Percentiles rank a stretch among this genome's conserved stretches.
phyloP scores from a whole-genome alignment of 495 filamentous ascomycete genomes.

The Tuber indicum region DNA sequence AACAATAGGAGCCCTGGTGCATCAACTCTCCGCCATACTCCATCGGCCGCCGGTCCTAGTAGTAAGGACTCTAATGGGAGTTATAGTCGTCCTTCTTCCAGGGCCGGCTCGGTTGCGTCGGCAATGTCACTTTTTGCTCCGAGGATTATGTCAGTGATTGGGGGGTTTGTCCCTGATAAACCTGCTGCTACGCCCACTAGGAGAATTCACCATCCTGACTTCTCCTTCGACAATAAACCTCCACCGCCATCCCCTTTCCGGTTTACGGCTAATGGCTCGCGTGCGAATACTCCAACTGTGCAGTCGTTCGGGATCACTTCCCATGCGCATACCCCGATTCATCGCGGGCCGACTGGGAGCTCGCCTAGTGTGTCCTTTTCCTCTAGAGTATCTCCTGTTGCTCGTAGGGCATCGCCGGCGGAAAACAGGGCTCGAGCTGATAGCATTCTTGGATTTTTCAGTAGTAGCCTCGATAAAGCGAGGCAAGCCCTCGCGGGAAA shows the following conservation, averaged over 20 bases:
- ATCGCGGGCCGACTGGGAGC: not conserved
- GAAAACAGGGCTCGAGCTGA: constrained; percentile 17
- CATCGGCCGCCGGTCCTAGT: constrained; percentile 7
- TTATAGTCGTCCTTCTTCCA: constrained; percentile 7
- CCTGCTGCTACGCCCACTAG: constrained; percentile 11
- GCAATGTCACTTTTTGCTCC: constrained; percentile 8
- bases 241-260: constrained; percentile 14
- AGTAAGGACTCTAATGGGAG: not conserved
- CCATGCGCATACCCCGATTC: constrained; percentile 8
- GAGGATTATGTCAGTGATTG: constrained; percentile 5
- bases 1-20: constrained; percentile 10
- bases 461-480: constrained; percentile 18
- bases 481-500: constrained; percentile 30
- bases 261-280: constrained; percentile 14
- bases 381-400: constrained; percentile 9
- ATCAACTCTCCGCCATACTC: constrained; percentile 8
- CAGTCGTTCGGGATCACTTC: not conserved
- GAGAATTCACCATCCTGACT: constrained; percentile 22
- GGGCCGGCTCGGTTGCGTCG: constrained; percentile 9
- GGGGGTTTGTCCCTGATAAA: constrained; percentile 1
- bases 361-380: constrained; percentile 21
- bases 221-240: constrained; percentile 27
- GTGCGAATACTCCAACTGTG: constrained; percentile 6
- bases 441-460: constrained; percentile 22
- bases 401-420: constrained; percentile 6